Conservation (phyloP, 2,329 filamentous ascomycete species). For the Neocatenulostroma microsporum region DNA sequence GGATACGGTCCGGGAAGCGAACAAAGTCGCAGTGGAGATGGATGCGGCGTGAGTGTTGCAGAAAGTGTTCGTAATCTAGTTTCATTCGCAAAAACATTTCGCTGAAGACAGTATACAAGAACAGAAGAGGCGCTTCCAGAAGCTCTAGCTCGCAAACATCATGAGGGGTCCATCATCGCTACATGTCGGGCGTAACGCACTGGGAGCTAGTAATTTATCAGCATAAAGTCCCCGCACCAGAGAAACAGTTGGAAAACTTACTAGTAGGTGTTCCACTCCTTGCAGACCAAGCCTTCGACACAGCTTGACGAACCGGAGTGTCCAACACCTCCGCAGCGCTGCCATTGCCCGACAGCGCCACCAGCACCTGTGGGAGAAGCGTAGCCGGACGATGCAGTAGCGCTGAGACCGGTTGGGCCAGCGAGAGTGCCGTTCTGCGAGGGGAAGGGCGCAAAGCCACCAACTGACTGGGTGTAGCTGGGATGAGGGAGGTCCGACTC, state of each 20-base stretch:
- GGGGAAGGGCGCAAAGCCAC: background rate
- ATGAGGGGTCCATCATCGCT: background rate
- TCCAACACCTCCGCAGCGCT: constrained; percentile 30
- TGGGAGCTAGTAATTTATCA: too few species aligned
- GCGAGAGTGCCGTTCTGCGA: constrained; percentile 2
- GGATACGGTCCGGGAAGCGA: too few species aligned
- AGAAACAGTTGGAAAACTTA: too few species aligned
- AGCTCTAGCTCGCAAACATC: background rate
- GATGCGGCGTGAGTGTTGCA: too few species aligned
- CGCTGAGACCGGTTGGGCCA: constrained; percentile 17
- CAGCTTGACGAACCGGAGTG: constrained; percentile 29
- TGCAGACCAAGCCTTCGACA: constrained; percentile 28
- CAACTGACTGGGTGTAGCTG: background rate
- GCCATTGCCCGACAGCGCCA: constrained; percentile 19
- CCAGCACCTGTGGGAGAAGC: constrained; percentile 10
- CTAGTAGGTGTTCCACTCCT: constrained; percentile 6
- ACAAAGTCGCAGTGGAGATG: too few species aligned
- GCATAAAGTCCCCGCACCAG: too few species aligned
- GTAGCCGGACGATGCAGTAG: constrained; percentile 24
- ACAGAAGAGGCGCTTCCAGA: background rate
- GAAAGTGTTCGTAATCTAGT: background rate
- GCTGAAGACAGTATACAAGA: background rate
- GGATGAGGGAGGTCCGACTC: too few species aligned
- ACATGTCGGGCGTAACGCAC: background rate
- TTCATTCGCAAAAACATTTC: too few species aligned